These are phyloP conservation scores for Lentinus polychrous DNA, from an alignment of 1,284 basidiomycete genomes.

Conservation along the genomic window DNA sequence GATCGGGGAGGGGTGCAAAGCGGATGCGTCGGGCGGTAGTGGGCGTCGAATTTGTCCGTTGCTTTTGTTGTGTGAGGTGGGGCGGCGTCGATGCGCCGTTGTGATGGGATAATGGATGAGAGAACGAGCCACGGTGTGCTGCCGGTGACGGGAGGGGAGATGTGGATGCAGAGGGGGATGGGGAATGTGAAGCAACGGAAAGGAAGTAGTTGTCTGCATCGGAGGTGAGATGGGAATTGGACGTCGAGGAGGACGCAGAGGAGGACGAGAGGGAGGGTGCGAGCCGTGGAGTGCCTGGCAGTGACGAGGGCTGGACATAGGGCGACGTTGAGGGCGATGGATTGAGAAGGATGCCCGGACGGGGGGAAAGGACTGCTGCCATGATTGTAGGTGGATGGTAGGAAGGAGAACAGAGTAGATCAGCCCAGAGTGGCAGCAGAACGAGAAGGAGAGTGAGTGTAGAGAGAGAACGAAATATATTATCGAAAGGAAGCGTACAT, in stretches of 20 bases:
- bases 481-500: background rate
- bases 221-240: constrained; percentile 14
- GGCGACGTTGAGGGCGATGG: constrained; percentile 25
- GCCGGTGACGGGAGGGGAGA: background rate
- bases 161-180: background rate
- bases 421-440: background rate
- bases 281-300: constrained; percentile 20
- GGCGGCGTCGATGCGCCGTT: background rate
- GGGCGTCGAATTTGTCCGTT: constrained; percentile 12
- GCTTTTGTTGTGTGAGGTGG: constrained; percentile 12
- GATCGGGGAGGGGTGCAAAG: constrained; percentile 75
- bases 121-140: constrained; percentile 12
- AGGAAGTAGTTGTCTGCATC: constrained; percentile 22
- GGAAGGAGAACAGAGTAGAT: background rate
- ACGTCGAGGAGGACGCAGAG: constrained; percentile 21
- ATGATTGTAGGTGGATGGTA: background rate
- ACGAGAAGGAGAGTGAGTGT: background rate
- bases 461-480: background rate
- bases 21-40: constrained; percentile 44
- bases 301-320: constrained; percentile 16
- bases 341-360: constrained; percentile 30
- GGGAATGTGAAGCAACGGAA: constrained; percentile 12
- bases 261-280: constrained; percentile 21
- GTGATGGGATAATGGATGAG: constrained; percentile 13
- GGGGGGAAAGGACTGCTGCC: constrained; percentile 9